A percentile compares a stretch with the other conserved stretches of the same genome.
Conservation (phyloP, 148 eudicot species). For the Spergularia marina region DNA sequence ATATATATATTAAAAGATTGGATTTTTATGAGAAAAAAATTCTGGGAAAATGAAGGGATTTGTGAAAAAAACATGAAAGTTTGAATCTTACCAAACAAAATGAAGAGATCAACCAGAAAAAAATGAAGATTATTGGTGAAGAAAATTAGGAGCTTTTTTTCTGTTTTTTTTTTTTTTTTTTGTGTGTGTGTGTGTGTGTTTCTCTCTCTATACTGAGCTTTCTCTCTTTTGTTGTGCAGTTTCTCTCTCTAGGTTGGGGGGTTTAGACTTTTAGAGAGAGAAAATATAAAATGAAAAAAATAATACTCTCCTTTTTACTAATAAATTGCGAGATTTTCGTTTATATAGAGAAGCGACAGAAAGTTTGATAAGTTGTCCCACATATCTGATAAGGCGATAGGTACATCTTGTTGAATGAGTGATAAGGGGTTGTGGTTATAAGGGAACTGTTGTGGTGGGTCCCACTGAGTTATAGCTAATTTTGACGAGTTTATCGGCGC, state of each 20-base stretch:
- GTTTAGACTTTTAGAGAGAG: slow-evolving; percentile 27
- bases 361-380: slow-evolving; percentile 10
- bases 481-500: slow-evolving; percentile 41
- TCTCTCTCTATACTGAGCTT: slow-evolving; percentile 11
- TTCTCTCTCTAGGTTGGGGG: slow-evolving; percentile 20
- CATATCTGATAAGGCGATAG: not conserved
- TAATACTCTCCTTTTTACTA: not conserved
- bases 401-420: not conserved
- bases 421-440: not conserved
- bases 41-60: not conserved
- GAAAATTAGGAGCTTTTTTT: slow-evolving; percentile 14
- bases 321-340: slow-evolving; percentile 10
- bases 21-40: not conserved
- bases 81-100: slow-evolving; percentile 18
- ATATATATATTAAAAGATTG: slow-evolving; percentile 24
- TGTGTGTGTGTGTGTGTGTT: too few relatives aligned
- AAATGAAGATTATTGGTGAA: not conserved
- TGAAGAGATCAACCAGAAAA: slow-evolving; percentile 25
- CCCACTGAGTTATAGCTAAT: slow-evolving; percentile 29
- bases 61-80: not conserved
- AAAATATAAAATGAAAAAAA: not conserved
- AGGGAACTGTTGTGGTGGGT: slow-evolving; percentile 17
- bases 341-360: slow-evolving; percentile 28
- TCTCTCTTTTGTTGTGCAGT: not conserved
- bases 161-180: not conserved